Evolutionary conservation across 176 grass and related monocot species (phyloP).

Genomic region (Triticum monococcum): DNA sequence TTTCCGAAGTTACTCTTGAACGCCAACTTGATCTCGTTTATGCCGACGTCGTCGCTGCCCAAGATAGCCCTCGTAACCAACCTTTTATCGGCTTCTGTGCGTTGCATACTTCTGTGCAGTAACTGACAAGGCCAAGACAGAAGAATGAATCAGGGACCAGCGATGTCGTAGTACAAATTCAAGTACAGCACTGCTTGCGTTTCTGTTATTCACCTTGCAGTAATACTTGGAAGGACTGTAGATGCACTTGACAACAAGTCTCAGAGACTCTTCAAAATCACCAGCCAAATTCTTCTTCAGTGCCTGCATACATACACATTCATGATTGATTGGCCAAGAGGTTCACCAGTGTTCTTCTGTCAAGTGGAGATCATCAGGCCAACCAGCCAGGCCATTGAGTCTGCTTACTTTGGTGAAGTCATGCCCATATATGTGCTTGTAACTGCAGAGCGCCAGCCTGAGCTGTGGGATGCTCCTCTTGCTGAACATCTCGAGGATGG

Average conservation of each 20-base stretch:
- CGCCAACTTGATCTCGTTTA: slow-evolving; percentile 58
- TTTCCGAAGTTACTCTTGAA: slow-evolving; percentile 60
- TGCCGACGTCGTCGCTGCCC: slow-evolving; percentile 61
- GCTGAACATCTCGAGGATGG: slow-evolving; percentile 86
- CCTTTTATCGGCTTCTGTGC: slow-evolving; percentile 36
- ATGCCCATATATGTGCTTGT: slow-evolving; percentile 91
- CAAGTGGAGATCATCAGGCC: background rate
- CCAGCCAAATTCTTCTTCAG: slow-evolving; percentile 49
- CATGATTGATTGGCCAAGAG: background rate
- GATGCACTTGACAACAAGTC: slow-evolving; percentile 73
- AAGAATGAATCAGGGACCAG: slow-evolving; percentile 25
- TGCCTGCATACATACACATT: slow-evolving; percentile 40
- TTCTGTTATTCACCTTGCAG: slow-evolving; percentile 61
- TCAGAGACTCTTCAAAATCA: slow-evolving; percentile 75
- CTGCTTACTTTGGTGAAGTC: slow-evolving; percentile 76
- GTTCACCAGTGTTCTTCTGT: background rate
- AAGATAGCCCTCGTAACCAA: slow-evolving; percentile 67
- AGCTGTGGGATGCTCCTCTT: slow-evolving; percentile 97
- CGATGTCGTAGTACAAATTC: background rate
- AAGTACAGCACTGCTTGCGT: background rate
- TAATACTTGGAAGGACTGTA: slow-evolving; percentile 81
- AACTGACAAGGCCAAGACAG: slow-evolving; percentile 46
- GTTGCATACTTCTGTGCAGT: slow-evolving; percentile 48
- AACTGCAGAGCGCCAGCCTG: slow-evolving; percentile 77
- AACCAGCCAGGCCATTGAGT: background rate